Evolutionary conservation across 306 rosid species (phyloP).

Genomic region (Malus sieversii): DNA sequence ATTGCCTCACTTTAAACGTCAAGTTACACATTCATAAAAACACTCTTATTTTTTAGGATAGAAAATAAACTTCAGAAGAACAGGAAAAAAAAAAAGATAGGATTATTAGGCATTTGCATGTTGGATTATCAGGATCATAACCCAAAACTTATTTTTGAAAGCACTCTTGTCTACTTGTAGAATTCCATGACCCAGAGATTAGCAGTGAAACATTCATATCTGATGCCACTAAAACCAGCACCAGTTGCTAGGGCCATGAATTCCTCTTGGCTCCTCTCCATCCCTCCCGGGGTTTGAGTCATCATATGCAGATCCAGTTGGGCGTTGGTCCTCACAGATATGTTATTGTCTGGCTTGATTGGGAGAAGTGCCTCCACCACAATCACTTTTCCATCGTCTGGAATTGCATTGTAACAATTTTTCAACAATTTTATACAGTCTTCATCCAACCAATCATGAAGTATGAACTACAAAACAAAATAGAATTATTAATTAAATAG

Average conservation of each 20-base stretch:
- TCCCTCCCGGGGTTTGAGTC: constrained; percentile 47
- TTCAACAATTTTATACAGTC: constrained; percentile 24
- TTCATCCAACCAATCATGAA: constrained; percentile 32
- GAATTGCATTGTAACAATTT: constrained; percentile 34
- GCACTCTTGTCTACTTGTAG: constrained; percentile 30
- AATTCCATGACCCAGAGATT: constrained; percentile 48
- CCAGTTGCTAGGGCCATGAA: constrained; percentile 35
- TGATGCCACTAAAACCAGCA: constrained; percentile 45
- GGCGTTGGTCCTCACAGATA: not conserved
- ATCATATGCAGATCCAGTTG: constrained; percentile 36
- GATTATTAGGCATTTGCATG: not conserved
- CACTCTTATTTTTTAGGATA: no score
- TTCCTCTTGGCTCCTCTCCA: constrained; percentile 35
- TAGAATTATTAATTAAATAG: no score
- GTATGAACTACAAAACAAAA: constrained; percentile 11
- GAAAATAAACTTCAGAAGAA: not conserved
- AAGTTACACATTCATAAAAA: not conserved
- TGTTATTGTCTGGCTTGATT: constrained; percentile 11
- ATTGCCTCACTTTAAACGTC: not conserved
- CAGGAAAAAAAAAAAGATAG: not conserved
- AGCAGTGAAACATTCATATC: constrained; percentile 23
- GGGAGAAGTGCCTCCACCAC: constrained; percentile 36
- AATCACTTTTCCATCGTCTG: constrained; percentile 45
- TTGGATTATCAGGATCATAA: not conserved
- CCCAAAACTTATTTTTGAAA: not conserved